Evolutionary conservation across 345 rosid genomes (phyloP).

Genomic region (Camelina hispida): DNA sequence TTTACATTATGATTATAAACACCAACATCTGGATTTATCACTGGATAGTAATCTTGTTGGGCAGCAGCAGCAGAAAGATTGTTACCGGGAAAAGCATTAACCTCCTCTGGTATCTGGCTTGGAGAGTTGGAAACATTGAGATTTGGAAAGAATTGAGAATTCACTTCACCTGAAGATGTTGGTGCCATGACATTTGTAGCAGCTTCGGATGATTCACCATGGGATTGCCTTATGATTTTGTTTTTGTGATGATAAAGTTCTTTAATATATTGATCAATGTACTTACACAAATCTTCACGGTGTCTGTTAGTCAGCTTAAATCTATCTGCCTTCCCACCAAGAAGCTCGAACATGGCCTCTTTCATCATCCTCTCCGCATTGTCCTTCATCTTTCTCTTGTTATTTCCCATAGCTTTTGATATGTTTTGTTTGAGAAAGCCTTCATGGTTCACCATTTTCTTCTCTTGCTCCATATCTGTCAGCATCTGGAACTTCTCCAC

Average conservation of each 20-base stretch:
- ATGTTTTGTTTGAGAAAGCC: constrained; percentile 42
- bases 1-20: not conserved
- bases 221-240: not conserved
- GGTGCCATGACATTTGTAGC: constrained; percentile 6
- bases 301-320: not conserved
- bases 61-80: not conserved
- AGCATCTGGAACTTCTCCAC: constrained; percentile 32
- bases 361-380: constrained; percentile 28
- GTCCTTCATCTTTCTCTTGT: constrained; percentile 26
- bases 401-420: constrained; percentile 7
- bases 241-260: constrained; percentile 13
- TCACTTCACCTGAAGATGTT: constrained; percentile 9
- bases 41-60: constrained; percentile 9
- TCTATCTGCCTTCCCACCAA: not conserved
- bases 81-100: not conserved
- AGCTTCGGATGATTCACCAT: constrained; percentile 35
- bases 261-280: constrained; percentile 19
- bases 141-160: constrained; percentile 4
- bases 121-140: constrained; percentile 13
- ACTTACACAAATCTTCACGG: constrained; percentile 12
- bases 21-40: not conserved
- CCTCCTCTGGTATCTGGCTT: not conserved
- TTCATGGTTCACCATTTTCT: constrained; percentile 48
- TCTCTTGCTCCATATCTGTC: constrained; percentile 34
- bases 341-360: constrained; percentile 27